Conservation (phyloP, 2,329 filamentous ascomycete species). For the Ophiostoma himal-ulmi region DNA sequence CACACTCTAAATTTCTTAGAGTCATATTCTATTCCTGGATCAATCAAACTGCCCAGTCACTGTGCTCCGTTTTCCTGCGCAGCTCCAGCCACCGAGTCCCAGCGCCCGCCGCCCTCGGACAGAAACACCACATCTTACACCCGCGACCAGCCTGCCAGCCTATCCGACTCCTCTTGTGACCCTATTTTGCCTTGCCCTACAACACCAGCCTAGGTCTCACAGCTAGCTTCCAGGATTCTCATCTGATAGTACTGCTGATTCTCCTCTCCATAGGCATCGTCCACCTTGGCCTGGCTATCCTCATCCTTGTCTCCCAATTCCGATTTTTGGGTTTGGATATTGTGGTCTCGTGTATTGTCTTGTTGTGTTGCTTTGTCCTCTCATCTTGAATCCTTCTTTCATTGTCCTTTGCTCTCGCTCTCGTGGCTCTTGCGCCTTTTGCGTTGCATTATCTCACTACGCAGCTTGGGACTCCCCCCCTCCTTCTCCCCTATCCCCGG, state of each 20-base stretch:
- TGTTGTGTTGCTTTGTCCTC: neutral
- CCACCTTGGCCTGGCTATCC: neutral
- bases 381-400: neutral
- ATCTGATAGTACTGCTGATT: neutral
- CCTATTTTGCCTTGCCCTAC: neutral
- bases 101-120: neutral
- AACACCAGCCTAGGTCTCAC: neutral
- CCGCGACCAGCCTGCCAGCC: neutral
- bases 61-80: neutral
- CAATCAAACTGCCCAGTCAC: neutral
- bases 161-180: neutral
- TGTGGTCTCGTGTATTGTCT: neutral
- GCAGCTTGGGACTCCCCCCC: neutral
- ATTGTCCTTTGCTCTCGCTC: neutral
- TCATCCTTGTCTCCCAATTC: neutral
- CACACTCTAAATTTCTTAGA: neutral
- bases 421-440: neutral
- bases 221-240: neutral
- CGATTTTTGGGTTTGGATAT: neutral
- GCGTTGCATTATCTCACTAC: neutral
- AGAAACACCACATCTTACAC: conserved; percentile 8
- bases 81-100: neutral
- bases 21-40: conserved; percentile 5
- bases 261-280: neutral
- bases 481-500: neutral